A percentile compares a stretch with the other conserved stretches of the same genome.
phyloP scores from a whole-genome alignment of 2,329 filamentous ascomycete genomes.

The Xylariaceae sp. region DNA sequence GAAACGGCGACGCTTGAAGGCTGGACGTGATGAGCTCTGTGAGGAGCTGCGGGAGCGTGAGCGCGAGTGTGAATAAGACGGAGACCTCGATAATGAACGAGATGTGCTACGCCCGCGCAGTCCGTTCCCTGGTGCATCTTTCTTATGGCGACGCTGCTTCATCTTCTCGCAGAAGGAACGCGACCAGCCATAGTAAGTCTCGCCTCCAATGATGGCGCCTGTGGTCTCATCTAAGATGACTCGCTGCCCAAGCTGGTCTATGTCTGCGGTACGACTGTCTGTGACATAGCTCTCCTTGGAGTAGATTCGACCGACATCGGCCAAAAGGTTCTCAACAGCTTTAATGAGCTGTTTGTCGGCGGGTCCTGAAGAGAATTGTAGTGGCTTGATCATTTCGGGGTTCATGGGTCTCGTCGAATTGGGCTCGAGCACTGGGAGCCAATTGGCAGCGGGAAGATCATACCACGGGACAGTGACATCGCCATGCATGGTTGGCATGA shows the following conservation, averaged over 20 bases:
- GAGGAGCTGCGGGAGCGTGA: constrained; percentile 30
- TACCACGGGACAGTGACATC: constrained; percentile 71
- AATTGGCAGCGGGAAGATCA: constrained; percentile 76
- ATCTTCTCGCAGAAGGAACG: constrained; percentile 75
- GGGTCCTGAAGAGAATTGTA: constrained; percentile 65
- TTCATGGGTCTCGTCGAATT: constrained; percentile 73
- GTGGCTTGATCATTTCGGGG: constrained; percentile 63
- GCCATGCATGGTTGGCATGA: constrained; percentile 74
- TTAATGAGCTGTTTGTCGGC: constrained; percentile 62
- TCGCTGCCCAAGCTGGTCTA: constrained; percentile 73
- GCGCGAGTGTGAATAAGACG: too few relatives aligned
- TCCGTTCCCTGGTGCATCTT: constrained; percentile 18
- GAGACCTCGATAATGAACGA: constrained; percentile 34
- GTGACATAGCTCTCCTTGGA: constrained; percentile 43
- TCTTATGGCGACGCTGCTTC: constrained; percentile 52
- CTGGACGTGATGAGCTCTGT: constrained; percentile 34
- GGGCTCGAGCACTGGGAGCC: constrained; percentile 73
- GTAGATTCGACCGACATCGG: constrained; percentile 67
- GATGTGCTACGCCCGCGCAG: constrained; percentile 28
- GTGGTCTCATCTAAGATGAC: constrained; percentile 63
- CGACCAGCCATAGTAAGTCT: constrained; percentile 89
- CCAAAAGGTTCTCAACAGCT: constrained; percentile 67
- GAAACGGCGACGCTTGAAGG: constrained; percentile 39
- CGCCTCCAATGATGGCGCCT: constrained; percentile 59
- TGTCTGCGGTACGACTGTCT: constrained; percentile 51